These are phyloP conservation scores for Passiflora organensis DNA, from an alignment of 345 rosid genomes.

Conservation along the genomic window DNA sequence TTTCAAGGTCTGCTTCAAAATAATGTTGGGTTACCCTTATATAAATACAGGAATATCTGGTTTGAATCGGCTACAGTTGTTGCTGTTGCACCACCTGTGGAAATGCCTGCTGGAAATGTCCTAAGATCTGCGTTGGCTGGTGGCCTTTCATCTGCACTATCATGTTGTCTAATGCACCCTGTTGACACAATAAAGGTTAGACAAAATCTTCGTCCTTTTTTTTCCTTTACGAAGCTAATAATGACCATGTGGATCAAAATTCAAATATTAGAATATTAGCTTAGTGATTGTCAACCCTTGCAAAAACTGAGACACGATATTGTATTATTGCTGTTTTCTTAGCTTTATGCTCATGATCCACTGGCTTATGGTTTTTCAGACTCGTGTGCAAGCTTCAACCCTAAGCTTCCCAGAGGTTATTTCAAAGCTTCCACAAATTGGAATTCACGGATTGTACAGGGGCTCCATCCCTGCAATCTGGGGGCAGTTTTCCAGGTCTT, in stretches of 20 bases:
- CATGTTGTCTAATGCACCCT: conserved; percentile 81
- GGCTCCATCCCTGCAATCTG: conserved; percentile 96
- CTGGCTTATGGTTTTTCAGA: conserved; percentile 39
- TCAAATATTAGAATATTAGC: too few species aligned
- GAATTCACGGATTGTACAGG: conserved; percentile 73
- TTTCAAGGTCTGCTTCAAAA: neutral
- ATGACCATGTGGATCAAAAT: too few species aligned
- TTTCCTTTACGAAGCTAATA: too few species aligned
- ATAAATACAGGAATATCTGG: conserved; percentile 69
- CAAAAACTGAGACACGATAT: too few species aligned
- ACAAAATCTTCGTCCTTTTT: neutral
- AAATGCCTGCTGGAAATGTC: conserved; percentile 84
- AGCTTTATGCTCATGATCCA: conserved; percentile 4
- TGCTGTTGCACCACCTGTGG: conserved; percentile 90
- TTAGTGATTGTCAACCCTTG: too few species aligned
- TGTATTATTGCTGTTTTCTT: too few species aligned
- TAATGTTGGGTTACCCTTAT: conserved; percentile 15
- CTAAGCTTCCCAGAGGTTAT: conserved; percentile 75
- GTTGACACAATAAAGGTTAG: conserved; percentile 80
- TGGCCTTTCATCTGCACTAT: conserved; percentile 91
- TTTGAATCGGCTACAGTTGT: conserved; percentile 98
- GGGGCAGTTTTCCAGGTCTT: conserved; percentile 95
- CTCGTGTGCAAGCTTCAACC: conserved; percentile 95
- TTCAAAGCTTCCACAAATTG: conserved; percentile 87
- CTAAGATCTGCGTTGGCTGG: conserved; percentile 95